These are phyloP conservation scores for Pisolithus marmoratus DNA, from an alignment of 768 basidiomycete genomes.

Conservation along the genomic window DNA sequence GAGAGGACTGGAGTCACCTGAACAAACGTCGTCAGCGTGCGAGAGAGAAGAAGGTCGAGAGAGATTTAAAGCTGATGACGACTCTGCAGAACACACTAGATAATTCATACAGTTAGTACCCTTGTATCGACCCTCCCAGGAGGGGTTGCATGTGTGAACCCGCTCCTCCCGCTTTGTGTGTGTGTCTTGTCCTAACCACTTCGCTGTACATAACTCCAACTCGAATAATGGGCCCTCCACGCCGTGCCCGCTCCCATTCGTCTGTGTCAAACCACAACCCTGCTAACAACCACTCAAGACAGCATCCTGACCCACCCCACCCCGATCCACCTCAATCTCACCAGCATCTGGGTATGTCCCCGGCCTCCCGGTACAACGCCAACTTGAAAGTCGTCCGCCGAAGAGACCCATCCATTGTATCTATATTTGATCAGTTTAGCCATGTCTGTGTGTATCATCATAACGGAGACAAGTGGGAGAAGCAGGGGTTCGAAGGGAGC, in stretches of 20 bases:
- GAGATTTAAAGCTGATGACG: slow-evolving; percentile 36
- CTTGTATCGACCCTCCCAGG: neutral
- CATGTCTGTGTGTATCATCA: slow-evolving; percentile 81
- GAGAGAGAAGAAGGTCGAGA: slow-evolving; percentile 39
- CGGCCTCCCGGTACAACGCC: slow-evolving; percentile 60
- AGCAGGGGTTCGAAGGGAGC: slow-evolving; percentile 80
- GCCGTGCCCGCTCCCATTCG: slow-evolving; percentile 28
- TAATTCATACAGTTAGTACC: too few relatives aligned
- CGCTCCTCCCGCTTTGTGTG: neutral
- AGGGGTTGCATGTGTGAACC: neutral
- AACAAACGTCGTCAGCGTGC: slow-evolving; percentile 48
- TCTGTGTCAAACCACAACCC: slow-evolving; percentile 15
- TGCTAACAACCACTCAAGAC: neutral
- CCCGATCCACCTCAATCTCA: slow-evolving; percentile 9
- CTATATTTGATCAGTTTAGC: slow-evolving; percentile 84
- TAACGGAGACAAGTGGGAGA: slow-evolving; percentile 73
- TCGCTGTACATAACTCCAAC: neutral
- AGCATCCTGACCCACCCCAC: slow-evolving; percentile 1
- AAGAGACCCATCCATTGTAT: slow-evolving; percentile 71
- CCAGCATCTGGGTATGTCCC: slow-evolving; percentile 46
- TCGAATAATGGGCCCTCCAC: slow-evolving; percentile 16
- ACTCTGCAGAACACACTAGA: slow-evolving; percentile 28
- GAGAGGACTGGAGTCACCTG: slow-evolving; percentile 49
- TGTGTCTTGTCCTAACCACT: neutral
- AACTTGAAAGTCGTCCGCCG: slow-evolving; percentile 79